Evolutionary conservation across 2,329 filamentous ascomycete species (phyloP), one percentile per base, ranked within the genome.

Genomic region (Dactylonectria estremocensis): DNA sequence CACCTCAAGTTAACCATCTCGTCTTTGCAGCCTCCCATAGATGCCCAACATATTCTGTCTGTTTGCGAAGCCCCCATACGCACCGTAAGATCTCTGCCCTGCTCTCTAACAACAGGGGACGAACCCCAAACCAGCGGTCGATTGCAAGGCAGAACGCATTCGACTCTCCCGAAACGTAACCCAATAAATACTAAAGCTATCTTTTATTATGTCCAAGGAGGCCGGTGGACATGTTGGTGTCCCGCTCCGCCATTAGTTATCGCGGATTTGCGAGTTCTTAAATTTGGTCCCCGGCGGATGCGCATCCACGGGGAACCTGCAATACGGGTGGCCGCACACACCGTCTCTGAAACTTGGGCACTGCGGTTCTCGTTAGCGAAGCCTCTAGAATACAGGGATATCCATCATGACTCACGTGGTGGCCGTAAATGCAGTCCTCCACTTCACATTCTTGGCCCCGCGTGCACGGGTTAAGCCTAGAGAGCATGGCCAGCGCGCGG

Each of bases 361-460:
- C 87, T 89, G 62, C 11, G 28, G 8, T 35, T 9, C 8, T 33
- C 24, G 33, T 67, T 48, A 77, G 69, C 24, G 48, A 55, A 35
- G 50, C 50, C 43, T 5, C 7, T 7, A 11, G 3, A 5, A 24
- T 18, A 14, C 5, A 5, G 10, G 24, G 2, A 18, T 7, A 8
- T 3, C 8, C 18, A n/a, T 5, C 10, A 40, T 22, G 18, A 83
- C 87, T 81, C 74, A 89, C 87, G 73, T 91, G 85, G 75, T 91
- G 89, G 3, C 89, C 89, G 71, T 91, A 91, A 66, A 91, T 90
- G 75, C 89, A 91, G 68, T 87, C 85, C 2, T 86, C 83, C 4
- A 84, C 79, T 7, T 87, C 84, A 70, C 89, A 91, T n/a, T 88
- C 82, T 75, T 91, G 89, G 0, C 87, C 87, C 33, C 80, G 84